A percentile compares a stretch with the other conserved stretches of the same genome.
These are phyloP conservation scores for Terfezia claveryi DNA, from an alignment of 495 filamentous ascomycete genomes.

Conservation along the genomic window DNA sequence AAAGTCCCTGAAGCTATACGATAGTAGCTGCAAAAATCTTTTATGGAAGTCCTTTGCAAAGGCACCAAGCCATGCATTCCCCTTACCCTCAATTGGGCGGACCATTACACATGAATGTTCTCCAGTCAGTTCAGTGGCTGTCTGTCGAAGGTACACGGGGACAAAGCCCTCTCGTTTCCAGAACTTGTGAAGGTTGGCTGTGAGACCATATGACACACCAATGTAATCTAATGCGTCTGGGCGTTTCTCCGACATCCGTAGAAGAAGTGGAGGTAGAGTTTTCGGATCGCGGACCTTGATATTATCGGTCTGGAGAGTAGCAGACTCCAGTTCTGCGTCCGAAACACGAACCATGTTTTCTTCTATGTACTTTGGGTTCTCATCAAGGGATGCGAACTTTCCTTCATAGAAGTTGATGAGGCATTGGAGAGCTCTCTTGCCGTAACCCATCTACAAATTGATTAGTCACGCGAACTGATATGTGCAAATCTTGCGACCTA, in stretches of 20 bases:
- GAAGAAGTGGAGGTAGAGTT: constrained; percentile 79
- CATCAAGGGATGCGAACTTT: constrained; percentile 66
- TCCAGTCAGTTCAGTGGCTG: constrained; percentile 83
- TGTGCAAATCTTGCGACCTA: background rate
- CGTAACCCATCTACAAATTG: constrained; percentile 60
- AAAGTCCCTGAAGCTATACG: constrained; percentile 81
- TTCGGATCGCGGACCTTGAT: constrained; percentile 77
- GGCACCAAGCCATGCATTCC: constrained; percentile 65
- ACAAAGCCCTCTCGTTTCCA: constrained; percentile 71
- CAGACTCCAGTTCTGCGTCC: constrained; percentile 57
- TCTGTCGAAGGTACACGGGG: constrained; percentile 89
- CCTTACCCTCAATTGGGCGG: constrained; percentile 43
- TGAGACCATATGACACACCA: constrained; percentile 88
- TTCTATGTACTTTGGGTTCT: constrained; percentile 31
- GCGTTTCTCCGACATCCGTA: constrained; percentile 63
- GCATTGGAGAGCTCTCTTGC: constrained; percentile 63
- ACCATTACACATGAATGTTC: constrained; percentile 98
- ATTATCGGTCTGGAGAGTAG: constrained; percentile 62
- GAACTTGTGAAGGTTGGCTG: constrained; percentile 74
- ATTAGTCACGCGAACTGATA: background rate
- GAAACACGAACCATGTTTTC: constrained; percentile 56
- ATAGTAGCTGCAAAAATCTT: constrained; percentile 67
- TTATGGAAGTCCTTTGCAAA: constrained; percentile 84
- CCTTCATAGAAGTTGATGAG: constrained; percentile 86
- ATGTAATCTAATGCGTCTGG: constrained; percentile 73